phyloP scores from a whole-genome alignment of 768 basidiomycete species.

The Candolleomyces efflorescens region DNA sequence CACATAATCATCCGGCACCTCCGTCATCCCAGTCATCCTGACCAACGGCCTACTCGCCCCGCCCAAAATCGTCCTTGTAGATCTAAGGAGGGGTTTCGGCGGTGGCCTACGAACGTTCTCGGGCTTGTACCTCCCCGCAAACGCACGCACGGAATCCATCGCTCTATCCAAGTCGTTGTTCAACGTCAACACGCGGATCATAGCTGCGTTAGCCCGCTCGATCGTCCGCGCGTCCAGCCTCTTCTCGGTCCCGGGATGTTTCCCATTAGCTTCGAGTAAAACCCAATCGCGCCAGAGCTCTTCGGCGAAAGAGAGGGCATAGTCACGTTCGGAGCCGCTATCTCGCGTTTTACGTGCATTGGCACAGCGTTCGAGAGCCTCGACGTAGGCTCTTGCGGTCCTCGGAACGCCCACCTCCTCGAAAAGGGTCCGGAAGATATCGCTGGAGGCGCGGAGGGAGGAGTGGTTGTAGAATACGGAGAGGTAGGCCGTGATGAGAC shows the following conservation, averaged over 20 bases:
- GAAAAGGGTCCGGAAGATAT: slow-evolving; percentile 51
- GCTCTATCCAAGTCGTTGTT: slow-evolving; percentile 48
- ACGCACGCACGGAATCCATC: slow-evolving; percentile 52
- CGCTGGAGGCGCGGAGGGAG: slow-evolving; percentile 42
- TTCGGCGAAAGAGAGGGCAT: slow-evolving; percentile 50
- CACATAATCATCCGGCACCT: slow-evolving; percentile 71
- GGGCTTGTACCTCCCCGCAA: slow-evolving; percentile 65
- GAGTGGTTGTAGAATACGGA: slow-evolving; percentile 63
- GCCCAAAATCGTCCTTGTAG: slow-evolving; percentile 53
- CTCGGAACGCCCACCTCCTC: slow-evolving; percentile 34
- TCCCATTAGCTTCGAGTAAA: slow-evolving; percentile 36
- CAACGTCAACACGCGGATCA: slow-evolving; percentile 63
- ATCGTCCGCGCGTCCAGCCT: slow-evolving; percentile 43
- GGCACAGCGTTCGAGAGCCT: slow-evolving; percentile 67
- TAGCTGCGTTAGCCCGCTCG: slow-evolving; percentile 65
- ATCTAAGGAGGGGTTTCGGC: slow-evolving; percentile 46
- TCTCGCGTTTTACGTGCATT: slow-evolving; percentile 39
- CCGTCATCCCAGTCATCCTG: slow-evolving; percentile 53
- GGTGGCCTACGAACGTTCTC: slow-evolving; percentile 36
- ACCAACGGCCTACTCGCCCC: slow-evolving; percentile 56
- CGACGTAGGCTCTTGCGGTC: slow-evolving; percentile 55
- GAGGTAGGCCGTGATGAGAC: slow-evolving; percentile 77
- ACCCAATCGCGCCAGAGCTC: slow-evolving; percentile 69
- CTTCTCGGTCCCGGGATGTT: slow-evolving; percentile 18
- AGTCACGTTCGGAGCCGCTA: slow-evolving; percentile 20